phyloP scores from a whole-genome alignment of 2,329 filamentous ascomycete species.

The Aspergillus sergii region DNA sequence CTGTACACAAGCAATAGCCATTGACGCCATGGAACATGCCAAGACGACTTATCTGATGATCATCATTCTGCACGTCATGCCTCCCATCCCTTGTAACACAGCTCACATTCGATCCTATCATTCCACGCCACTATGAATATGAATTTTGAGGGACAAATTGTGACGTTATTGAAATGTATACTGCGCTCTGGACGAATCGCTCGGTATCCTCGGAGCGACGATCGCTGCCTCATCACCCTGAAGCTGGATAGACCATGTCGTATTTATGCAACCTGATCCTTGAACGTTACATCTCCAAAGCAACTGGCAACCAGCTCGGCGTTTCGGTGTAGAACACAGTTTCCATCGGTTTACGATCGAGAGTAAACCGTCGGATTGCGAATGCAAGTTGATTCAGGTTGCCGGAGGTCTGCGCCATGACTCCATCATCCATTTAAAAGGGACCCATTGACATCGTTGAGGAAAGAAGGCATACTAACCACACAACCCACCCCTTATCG shows the following conservation, averaged over 20 bases:
- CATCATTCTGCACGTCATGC: background rate
- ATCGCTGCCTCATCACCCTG: background rate
- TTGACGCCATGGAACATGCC: background rate
- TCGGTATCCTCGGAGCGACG: background rate
- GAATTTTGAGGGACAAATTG: background rate
- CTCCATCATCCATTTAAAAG: background rate
- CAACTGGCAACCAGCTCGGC: background rate
- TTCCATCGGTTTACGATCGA: background rate
- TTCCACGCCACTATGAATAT: background rate
- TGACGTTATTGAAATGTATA: too few relatives aligned
- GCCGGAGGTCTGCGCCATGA: background rate
- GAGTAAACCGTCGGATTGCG: background rate
- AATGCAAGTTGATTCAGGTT: background rate
- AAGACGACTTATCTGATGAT: background rate
- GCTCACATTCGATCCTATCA: background rate
- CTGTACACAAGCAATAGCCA: background rate
- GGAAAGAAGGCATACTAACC: too few relatives aligned
- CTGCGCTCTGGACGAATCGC: too few relatives aligned
- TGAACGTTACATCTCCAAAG: background rate
- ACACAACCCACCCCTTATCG: too few relatives aligned
- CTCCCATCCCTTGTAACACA: background rate
- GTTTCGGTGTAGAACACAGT: background rate
- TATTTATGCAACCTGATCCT: background rate
- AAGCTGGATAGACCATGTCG: background rate
- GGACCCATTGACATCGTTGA: too few relatives aligned